Evolutionary conservation across 306 rosid genomes (phyloP).

Genomic region (Quercus rubra): DNA sequence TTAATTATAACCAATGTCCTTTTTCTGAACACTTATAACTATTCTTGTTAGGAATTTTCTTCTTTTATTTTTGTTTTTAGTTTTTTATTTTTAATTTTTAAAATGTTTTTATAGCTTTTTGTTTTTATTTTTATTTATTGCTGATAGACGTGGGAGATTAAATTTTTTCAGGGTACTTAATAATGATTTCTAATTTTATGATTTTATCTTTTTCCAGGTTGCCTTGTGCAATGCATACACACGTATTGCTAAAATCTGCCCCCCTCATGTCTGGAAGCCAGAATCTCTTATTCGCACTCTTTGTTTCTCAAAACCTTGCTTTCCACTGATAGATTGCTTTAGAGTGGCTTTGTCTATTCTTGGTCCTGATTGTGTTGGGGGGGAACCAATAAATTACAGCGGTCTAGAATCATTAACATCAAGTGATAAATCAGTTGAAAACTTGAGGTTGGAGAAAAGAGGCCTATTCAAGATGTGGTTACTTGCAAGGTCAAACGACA

Average conservation of each 20-base stretch:
- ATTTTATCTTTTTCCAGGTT: conserved; percentile 46
- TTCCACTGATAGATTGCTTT: conserved; percentile 71
- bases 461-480: conserved; percentile 53
- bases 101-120: neutral
- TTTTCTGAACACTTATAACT: conserved; percentile 22
- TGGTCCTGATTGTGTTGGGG: conserved; percentile 64
- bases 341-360: conserved; percentile 66
- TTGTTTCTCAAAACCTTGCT: conserved; percentile 55
- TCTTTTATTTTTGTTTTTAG: neutral
- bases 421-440: conserved; percentile 44
- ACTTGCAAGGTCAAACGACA: conserved; percentile 48
- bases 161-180: conserved; percentile 29
- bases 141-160: conserved; percentile 24
- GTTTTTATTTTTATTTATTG: neutral
- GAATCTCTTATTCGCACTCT: conserved; percentile 64
- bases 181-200: conserved; percentile 2
- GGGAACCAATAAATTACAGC: conserved; percentile 21
- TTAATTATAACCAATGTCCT: conserved; percentile 28
- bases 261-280: conserved; percentile 87
- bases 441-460: conserved; percentile 58
- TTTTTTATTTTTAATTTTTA: too few species aligned
- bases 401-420: conserved; percentile 21
- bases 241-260: conserved; percentile 68
- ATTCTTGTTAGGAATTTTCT: conserved; percentile 17
- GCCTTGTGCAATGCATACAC: conserved; percentile 74